These are phyloP conservation scores for Ustilago sp. DNA, from an alignment of 1,284 basidiomycete genomes.

Conservation along the genomic window DNA sequence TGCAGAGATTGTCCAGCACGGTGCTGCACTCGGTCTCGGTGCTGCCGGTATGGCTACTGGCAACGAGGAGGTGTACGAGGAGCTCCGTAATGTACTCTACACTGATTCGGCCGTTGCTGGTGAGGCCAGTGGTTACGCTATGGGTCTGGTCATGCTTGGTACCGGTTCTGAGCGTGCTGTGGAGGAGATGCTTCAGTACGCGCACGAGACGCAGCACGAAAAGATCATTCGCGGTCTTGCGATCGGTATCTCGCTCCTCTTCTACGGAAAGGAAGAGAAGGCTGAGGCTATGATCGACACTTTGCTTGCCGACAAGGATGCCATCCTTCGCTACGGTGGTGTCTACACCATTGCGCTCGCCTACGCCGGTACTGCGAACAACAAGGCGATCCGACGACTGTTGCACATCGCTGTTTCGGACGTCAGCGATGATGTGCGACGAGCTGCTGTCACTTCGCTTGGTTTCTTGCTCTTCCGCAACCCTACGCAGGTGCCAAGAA, in stretches of 20 bases:
- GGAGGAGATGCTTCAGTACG: conserved; percentile 70
- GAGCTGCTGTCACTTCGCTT: conserved; percentile 67
- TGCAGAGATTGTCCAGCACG: conserved; percentile 69
- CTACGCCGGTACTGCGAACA: conserved; percentile 69
- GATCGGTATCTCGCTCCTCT: conserved; percentile 67
- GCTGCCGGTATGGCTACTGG: conserved; percentile 69
- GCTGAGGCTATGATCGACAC: conserved; percentile 67
- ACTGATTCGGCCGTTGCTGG: conserved; percentile 68
- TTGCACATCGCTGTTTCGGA: conserved; percentile 68
- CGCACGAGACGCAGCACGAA: conserved; percentile 69
- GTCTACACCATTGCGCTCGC: conserved; percentile 68
- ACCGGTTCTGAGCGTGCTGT: conserved; percentile 65
- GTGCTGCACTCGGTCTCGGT: conserved; percentile 68
- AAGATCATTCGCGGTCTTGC: conserved; percentile 70
- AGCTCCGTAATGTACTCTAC: conserved; percentile 67
- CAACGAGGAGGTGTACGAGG: conserved; percentile 68
- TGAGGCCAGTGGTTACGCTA: conserved; percentile 69
- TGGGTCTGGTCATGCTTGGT: conserved; percentile 69
- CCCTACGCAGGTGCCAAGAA: conserved; percentile 68
- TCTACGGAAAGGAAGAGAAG: conserved; percentile 67
- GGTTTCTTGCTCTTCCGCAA: conserved; percentile 69
- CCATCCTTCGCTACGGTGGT: conserved; percentile 68
- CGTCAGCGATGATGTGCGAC: conserved; percentile 68
- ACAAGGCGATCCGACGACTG: conserved; percentile 66
- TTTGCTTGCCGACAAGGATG: conserved; percentile 67